Percentiles rank a stretch among this genome's conserved stretches.
Evolutionary conservation across 2,329 filamentous ascomycete species (phyloP).

Genomic region (Colletotrichum kahawae): DNA sequence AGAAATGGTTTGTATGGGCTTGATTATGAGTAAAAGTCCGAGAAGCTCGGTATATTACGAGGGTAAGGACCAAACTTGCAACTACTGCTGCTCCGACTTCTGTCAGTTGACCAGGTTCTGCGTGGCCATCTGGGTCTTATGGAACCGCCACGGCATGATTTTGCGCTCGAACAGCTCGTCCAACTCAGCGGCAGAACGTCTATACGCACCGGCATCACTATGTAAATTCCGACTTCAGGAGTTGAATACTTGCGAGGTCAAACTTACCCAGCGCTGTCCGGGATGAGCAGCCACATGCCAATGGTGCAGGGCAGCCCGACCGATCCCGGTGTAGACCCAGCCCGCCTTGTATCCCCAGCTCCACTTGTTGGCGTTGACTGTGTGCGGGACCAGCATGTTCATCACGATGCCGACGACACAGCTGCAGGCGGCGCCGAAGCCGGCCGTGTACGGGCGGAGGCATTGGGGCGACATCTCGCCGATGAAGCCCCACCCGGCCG

Average conservation of each 20-base stretch:
- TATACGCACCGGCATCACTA: background rate
- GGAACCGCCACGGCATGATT: constrained; percentile 29
- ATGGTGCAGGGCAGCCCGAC: constrained; percentile 31
- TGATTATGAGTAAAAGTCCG: background rate
- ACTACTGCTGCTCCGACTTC: background rate
- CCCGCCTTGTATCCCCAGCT: constrained; percentile 35
- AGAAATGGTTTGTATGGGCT: background rate
- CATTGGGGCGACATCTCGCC: constrained; percentile 40
- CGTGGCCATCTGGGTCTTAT: constrained; percentile 19
- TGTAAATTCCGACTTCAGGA: no score
- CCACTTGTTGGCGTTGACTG: constrained; percentile 34
- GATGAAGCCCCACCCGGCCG: constrained; percentile 32
- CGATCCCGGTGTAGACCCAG: constrained; percentile 33
- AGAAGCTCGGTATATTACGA: background rate
- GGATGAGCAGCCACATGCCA: constrained; percentile 25
- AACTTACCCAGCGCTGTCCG: background rate
- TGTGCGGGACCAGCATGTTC: constrained; percentile 32
- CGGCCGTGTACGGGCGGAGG: constrained; percentile 34
- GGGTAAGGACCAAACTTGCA: no score
- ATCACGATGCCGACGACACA: constrained; percentile 24
- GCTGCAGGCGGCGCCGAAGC: constrained; percentile 30
- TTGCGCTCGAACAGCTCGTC: constrained; percentile 33
- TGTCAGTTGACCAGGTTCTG: background rate
- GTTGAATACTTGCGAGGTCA: no score
- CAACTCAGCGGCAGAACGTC: constrained; percentile 28